Evolutionary conservation across 108 stramenopile species (phyloP).

Genomic region (Epipyxis sp.): DNA sequence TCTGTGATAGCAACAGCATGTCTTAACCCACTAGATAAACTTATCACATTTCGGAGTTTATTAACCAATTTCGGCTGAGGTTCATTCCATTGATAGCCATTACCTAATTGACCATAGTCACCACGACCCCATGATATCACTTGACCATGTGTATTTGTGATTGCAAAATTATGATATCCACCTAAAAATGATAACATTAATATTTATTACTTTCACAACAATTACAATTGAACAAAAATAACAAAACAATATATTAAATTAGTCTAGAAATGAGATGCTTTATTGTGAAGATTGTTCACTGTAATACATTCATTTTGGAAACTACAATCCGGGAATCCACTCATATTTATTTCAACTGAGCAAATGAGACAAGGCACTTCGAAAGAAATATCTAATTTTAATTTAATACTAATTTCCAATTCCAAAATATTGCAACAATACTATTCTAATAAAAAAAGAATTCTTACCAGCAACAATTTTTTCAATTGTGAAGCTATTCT

Average conservation of each 20-base stretch:
- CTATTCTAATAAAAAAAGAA: neutral
- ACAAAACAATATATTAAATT: no score
- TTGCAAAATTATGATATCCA: neutral
- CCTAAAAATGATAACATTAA: no score
- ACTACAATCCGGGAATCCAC: no score
- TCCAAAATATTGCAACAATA: neutral
- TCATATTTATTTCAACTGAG: no score
- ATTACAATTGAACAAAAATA: no score
- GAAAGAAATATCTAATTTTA: no score
- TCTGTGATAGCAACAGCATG: neutral
- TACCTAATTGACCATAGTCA: neutral
- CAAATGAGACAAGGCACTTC: no score
- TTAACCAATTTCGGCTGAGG: neutral
- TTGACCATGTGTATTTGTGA: neutral
- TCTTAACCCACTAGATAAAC: neutral
- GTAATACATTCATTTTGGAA: no score
- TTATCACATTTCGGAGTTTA: neutral
- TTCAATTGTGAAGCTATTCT: neutral
- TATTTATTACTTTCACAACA: no score
- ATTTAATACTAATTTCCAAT: no score
- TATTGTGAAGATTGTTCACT: no score
- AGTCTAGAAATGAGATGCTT: no score
- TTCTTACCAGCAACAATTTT: neutral
- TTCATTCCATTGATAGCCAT: neutral
- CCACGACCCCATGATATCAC: neutral